Evolutionary conservation across 306 rosid genomes (phyloP), one percentile per base, ranked within the genome.

Genomic region (Glycine tomentella): DNA sequence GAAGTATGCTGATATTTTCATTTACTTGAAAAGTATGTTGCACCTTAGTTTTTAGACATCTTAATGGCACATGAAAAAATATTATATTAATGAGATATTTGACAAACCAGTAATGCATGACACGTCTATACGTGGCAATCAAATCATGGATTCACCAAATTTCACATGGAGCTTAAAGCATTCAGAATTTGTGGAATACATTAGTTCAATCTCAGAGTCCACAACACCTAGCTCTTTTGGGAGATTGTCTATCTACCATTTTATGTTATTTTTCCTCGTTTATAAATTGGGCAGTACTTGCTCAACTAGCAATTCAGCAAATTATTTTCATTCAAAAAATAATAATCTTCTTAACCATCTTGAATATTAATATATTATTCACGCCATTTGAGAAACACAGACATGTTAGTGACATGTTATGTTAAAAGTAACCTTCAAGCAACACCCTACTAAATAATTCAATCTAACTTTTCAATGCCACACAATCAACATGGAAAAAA

Each of bases 371-470:
- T 34, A 36, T 33, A 64, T 9, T 62, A 13, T 33, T 34, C 16
- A 52, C 38, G 65, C 55, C 33, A 2, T 38, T 36, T 11, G 65
- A 38, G 15, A 64, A 50, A 49, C 68, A 4, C 45, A 50, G 64
- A 64, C 56, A 65, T 4, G 34, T 66, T 2, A 36, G 9, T 12
- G 6, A 12, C 8, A 4, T 58, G 7, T 10, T 31, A 34, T 15
- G 74, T 65, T 52, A 62, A 52, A 66, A 55, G 46, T 73, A 70
- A 75, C 73, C 68, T 85, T 72, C 63, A 20, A 70, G 72, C 8
- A 44, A 64, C 46, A 63, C 66, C 17, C 65, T 42, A 59, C 45
- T 56, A 78, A 66, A 82, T 55, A 48, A 45, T 75, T 49, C 33
- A 12, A 80, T 52, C 52, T 61, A 52, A 75, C 33, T 11, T 70